phyloP scores from a whole-genome alignment of 1,139 yeast species.

The Kodamaea suecica region DNA sequence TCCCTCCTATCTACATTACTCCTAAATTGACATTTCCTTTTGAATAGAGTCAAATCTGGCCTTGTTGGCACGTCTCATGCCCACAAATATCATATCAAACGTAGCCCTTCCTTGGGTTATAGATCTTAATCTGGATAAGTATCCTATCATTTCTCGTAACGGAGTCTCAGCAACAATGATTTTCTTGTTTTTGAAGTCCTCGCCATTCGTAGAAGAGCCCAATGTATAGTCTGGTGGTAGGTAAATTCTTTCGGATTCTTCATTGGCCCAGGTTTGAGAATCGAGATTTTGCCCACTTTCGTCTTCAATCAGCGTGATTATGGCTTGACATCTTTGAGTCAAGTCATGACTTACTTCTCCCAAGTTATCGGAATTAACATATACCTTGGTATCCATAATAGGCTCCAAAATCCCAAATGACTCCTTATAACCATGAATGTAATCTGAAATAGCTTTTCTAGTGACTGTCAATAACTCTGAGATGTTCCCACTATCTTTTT shows the following conservation, averaged over 20 bases:
- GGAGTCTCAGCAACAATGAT: constrained; percentile 77
- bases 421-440: constrained; percentile 25
- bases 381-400: constrained; percentile 73
- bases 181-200: constrained; percentile 41
- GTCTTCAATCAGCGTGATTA: constrained; percentile 61
- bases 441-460: constrained; percentile 36
- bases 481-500: constrained; percentile 28
- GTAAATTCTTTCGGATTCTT: constrained; percentile 50
- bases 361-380: constrained; percentile 65
- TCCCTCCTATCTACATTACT: too few species aligned
- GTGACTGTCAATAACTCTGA: constrained; percentile 29
- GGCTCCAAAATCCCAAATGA: constrained; percentile 72
- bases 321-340: constrained; percentile 67
- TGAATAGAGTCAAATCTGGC: constrained; percentile 40
- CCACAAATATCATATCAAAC: constrained; percentile 72
- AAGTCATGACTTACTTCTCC: constrained; percentile 83
- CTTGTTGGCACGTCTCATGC: constrained; percentile 60
- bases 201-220: constrained; percentile 7
- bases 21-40: constrained; percentile 16
- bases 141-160: constrained; percentile 85
- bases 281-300: constrained; percentile 44
- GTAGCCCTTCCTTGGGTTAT: constrained; percentile 88
- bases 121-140: constrained; percentile 71
- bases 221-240: constrained; percentile 60
- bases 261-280: constrained; percentile 41